Evolutionary conservation across 2,329 filamentous ascomycete genomes (phyloP), one percentile per base, ranked within the genome.

Genomic region (Tolypocladium inflatum): DNA sequence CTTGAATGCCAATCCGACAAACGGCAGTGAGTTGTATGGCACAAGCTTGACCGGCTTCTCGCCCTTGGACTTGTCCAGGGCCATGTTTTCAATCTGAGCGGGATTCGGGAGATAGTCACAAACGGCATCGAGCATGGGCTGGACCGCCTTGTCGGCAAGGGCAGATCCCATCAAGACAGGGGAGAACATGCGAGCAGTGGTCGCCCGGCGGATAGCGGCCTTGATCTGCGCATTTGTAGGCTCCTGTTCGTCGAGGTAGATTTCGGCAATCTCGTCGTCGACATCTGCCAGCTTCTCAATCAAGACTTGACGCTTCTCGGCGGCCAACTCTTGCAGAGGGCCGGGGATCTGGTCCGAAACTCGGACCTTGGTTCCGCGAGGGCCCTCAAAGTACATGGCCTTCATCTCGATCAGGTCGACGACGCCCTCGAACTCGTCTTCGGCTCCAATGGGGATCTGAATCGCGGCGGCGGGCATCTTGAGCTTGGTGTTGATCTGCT

Each of bases 121-220:
- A 60, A 97, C 92, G 64, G 89, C 93, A 70, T 99, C 94, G 57
- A 99, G 85, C 88, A 99, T 95, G 51, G 93, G 91, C 74, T 99
- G 94, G 39, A 99, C 86, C 58, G 87, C 89, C 79, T 96, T 97
- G 76, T 99, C 91, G 55, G 91, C 94, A 50, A 99, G 80, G 17
- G 94, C 94, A 66, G 92, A 94, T 58, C 94, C 94, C 90, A 99
- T 97, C 71, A 97, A 81, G 51, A 99, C 94, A 5, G 94, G 93
- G 0, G 89, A 90, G 75, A 99, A 99, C 75, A 94, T 94, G 65
- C 91, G 80, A 2, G 80, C 78, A 63, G 96, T 91, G n/a, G 94
- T 99, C 0, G 93, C 85, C 61, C 94, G 82, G 64, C 94, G 89
- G 68, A 99, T 94, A 19, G 94, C 94, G 57, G 86, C 89, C 77